Conservation (phyloP, 2,329 filamentous ascomycete genomes). For the Cladorrhinum sp. region DNA sequence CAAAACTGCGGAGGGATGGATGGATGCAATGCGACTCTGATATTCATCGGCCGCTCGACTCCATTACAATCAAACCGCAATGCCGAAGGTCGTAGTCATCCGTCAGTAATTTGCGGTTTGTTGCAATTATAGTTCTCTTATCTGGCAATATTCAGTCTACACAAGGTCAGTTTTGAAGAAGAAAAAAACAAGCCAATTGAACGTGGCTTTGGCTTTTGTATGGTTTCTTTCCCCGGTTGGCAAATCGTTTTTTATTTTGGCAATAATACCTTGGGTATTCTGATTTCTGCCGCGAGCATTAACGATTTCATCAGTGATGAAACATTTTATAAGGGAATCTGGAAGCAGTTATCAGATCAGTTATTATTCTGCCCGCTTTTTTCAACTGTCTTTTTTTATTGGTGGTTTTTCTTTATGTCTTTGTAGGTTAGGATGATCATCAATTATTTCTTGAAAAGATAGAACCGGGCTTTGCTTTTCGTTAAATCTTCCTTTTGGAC, state of each 20-base stretch:
- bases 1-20: background rate
- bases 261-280: too few species aligned
- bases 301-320: background rate
- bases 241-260: constrained; percentile 2
- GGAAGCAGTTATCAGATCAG: background rate
- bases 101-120: constrained; percentile 28
- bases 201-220: background rate
- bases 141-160: constrained; percentile 27
- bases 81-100: constrained; percentile 21
- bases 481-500: constrained; percentile 13
- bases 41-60: constrained; percentile 1
- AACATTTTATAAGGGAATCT: background rate
- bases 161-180: constrained; percentile 8
- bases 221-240: background rate
- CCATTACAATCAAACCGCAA: constrained; percentile 20
- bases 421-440: background rate
- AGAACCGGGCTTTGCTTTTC: constrained; percentile 2
- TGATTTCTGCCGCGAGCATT: too few species aligned
- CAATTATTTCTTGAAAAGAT: constrained; percentile 14
- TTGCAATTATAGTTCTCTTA: constrained; percentile 29
- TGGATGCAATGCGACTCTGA: constrained; percentile 14
- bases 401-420: too few species aligned
- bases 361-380: constrained; percentile 5
- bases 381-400: constrained; percentile 1
- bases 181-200: background rate